A percentile compares a stretch with the other conserved stretches of the same genome.
Evolutionary conservation across 164 flowering plant genomes (phyloP).

Genomic region (Kingdonia uniflora): DNA sequence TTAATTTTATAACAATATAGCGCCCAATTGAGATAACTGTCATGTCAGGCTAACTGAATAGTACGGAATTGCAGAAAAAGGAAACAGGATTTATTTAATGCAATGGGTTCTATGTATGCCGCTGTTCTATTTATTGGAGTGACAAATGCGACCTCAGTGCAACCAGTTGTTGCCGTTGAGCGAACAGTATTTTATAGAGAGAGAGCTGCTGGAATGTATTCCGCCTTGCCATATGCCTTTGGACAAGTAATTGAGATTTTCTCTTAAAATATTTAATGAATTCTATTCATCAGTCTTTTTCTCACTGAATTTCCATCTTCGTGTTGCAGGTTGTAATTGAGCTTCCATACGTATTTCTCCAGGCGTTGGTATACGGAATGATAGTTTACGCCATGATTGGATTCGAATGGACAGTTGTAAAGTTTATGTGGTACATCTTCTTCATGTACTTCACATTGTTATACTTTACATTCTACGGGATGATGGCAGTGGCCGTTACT

Average conservation of each 20-base stretch:
- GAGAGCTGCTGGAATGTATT: constrained; percentile 56
- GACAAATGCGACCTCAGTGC: constrained; percentile 46
- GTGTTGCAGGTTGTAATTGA: constrained; percentile 34
- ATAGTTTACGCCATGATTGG: constrained; percentile 55
- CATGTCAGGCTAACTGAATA: neutral
- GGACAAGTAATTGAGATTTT: constrained; percentile 28
- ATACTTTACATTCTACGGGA: constrained; percentile 58
- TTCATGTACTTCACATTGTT: constrained; percentile 52
- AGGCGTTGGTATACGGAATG: constrained; percentile 31
- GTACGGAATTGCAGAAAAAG: constrained; percentile 14
- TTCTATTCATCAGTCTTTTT: neutral
- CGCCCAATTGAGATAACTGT: too few relatives aligned
- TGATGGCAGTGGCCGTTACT: constrained; percentile 63
- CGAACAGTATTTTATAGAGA: constrained; percentile 52
- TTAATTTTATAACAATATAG: too few relatives aligned
- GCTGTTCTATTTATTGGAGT: constrained; percentile 44
- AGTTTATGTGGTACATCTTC: constrained; percentile 54
- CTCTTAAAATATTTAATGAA: neutral
- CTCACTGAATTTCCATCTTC: neutral
- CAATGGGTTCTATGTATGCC: constrained; percentile 58
- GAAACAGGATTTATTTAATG: constrained; percentile 36
- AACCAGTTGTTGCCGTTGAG: constrained; percentile 49
- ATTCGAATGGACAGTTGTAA: constrained; percentile 49
- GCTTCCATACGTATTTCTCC: constrained; percentile 37
- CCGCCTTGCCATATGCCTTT: constrained; percentile 51